A percentile compares a stretch with the other conserved stretches of the same genome.
Conservation (phyloP, 208 protist species). For the Acanthamoeba castellanii region DNA sequence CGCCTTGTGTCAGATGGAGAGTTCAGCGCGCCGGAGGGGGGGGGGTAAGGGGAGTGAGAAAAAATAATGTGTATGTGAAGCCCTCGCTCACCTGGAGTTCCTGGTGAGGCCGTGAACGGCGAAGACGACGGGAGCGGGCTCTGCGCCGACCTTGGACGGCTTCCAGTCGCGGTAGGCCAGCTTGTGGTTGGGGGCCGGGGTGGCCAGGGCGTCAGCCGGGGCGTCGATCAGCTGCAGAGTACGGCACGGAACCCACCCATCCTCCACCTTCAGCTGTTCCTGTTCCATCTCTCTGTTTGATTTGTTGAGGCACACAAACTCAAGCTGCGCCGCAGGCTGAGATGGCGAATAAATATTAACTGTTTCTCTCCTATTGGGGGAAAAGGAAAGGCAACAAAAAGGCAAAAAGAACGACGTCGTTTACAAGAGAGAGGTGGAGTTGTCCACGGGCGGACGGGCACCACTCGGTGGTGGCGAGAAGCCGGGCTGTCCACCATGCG, state of each 20-base stretch:
- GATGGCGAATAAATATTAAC: too few species aligned
- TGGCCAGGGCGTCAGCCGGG: not conserved
- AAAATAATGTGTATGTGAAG: not conserved
- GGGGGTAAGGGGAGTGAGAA: not conserved
- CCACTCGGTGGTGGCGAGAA: not conserved
- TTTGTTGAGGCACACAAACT: too few species aligned
- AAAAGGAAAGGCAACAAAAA: not conserved
- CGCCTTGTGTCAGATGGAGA: not conserved
- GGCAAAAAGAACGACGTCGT: not conserved
- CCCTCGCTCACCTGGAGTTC: not conserved
- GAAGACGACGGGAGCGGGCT: not conserved
- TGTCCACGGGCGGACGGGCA: not conserved
- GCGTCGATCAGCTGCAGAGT: not conserved
- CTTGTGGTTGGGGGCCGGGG: not conserved
- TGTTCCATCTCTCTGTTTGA: too few species aligned
- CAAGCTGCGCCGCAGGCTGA: too few species aligned
- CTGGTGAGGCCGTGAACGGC: slow-evolving; percentile 25
- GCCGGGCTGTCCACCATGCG: not conserved
- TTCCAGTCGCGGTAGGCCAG: slow-evolving; percentile 26
- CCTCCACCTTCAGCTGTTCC: not conserved
- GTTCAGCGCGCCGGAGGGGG: not conserved
- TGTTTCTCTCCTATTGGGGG: not conserved
- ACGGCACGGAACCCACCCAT: not conserved
- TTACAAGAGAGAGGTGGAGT: slow-evolving; percentile 15
- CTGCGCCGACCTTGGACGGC: not conserved